Percentiles rank a stretch among this genome's conserved stretches.
Conservation (phyloP, 192 early-diverging fungal genomes). For the Linderina pennispora region DNA sequence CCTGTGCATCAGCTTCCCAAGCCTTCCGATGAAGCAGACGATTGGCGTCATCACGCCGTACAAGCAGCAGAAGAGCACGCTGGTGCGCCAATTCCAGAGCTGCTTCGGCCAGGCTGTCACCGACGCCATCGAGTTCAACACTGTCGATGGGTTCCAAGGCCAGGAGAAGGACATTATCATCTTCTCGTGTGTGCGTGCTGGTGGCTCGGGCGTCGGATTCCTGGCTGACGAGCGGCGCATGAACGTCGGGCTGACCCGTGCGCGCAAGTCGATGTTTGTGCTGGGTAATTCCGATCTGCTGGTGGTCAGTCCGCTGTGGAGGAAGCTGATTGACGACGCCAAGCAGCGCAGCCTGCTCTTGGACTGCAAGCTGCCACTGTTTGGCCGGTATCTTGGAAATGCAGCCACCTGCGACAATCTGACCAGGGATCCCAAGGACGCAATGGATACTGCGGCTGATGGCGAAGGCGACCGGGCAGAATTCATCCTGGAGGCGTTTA, state of each 20-base stretch:
- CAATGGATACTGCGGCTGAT: constrained; percentile 1
- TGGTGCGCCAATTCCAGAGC: constrained; percentile 61
- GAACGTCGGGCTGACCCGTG: constrained; percentile 89
- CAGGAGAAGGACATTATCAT: constrained; percentile 97
- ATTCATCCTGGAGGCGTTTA: constrained; percentile 23
- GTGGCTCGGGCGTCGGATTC: constrained; percentile 66
- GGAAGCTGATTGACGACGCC: constrained; percentile 65
- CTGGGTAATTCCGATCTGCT: constrained; percentile 67
- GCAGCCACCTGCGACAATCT: constrained; percentile 4
- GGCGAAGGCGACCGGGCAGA: constrained; percentile 38
- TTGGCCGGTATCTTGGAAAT: constrained; percentile 3
- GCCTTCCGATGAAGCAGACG: constrained; percentile 56
- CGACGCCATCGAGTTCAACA: constrained; percentile 84
- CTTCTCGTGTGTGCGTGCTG: constrained; percentile 88
- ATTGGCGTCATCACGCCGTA: constrained; percentile 94
- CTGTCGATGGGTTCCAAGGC: constrained; percentile 96
- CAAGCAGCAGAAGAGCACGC: constrained; percentile 71
- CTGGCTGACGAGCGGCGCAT: constrained; percentile 77
- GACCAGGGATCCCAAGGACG: background rate
- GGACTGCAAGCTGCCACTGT: constrained; percentile 21
- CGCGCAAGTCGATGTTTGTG: constrained; percentile 76
- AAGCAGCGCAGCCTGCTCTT: constrained; percentile 9
- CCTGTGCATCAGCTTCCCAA: constrained; percentile 54
- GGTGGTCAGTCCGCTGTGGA: constrained; percentile 61
- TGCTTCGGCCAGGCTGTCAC: constrained; percentile 58